These are phyloP conservation scores for Gentiana dahurica DNA, from an alignment of 257 asterid species.

Conservation along the genomic window DNA sequence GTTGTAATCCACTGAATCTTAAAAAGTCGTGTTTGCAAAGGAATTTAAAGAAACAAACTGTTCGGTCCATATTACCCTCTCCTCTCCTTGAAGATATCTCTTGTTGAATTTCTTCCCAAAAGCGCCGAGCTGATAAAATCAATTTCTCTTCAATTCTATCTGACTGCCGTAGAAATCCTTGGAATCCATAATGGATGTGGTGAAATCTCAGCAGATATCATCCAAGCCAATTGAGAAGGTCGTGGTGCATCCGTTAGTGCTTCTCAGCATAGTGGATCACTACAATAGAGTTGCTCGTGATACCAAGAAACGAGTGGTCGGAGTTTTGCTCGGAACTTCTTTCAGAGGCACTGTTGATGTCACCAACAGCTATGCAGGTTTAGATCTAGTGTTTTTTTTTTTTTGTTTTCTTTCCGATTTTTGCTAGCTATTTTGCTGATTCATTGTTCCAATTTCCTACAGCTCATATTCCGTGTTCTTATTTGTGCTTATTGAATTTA, in stretches of 20 bases:
- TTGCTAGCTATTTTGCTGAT: background rate
- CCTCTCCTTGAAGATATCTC: too few relatives aligned
- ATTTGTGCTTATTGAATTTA: too few relatives aligned
- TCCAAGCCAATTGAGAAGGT: constrained; percentile 81
- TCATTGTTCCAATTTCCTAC: background rate
- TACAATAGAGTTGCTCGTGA: constrained; percentile 94
- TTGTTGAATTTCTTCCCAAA: too few relatives aligned
- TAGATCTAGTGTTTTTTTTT: constrained; percentile 33
- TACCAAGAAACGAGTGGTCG: constrained; percentile 80
- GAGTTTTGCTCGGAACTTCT: constrained; percentile 79
- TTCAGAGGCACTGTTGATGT: constrained; percentile 88
- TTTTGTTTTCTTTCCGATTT: background rate
- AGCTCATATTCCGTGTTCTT: background rate
- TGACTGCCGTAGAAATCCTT: too few relatives aligned
- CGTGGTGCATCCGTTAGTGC: constrained; percentile 87
- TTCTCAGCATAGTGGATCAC: constrained; percentile 91
- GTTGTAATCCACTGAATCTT: too few relatives aligned
- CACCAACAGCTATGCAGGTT: constrained; percentile 94
- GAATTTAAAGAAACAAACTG: too few relatives aligned
- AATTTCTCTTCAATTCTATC: too few relatives aligned
- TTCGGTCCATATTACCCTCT: too few relatives aligned
- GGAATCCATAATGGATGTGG: constrained; percentile 48
- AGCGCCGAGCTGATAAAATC: too few relatives aligned
- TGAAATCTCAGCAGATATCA: constrained; percentile 78
- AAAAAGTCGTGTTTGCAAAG: too few relatives aligned